Base-by-base conservation (phyloP, 2,329 filamentous ascomycete species). In the Fusarium torulosum region DNA sequence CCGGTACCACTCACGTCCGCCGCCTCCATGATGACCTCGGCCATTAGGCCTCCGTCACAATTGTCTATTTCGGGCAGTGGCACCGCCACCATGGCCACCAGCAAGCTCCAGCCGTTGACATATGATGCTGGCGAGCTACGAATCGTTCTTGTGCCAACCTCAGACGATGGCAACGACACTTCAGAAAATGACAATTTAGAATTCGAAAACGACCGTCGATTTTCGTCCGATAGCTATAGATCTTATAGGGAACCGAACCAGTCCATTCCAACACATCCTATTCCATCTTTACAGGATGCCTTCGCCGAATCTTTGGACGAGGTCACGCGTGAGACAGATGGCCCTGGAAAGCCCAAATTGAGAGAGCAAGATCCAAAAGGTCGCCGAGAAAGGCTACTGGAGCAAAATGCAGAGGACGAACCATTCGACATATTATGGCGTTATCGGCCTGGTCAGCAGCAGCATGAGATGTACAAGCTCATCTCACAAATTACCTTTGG, bases 401-500 rank as follows among this genome's bases (percentile, higher is more conserved):
- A 91, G 62, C 87, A 88, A 66, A 83, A 85, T 37, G 85, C 89
- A 59, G 89, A 90, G 61, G 91, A 92, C 59, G 86, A 89, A 15
- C 86, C 93, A 14, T 91, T 92, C 75, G 90, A 88, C 52, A 86
- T 89, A 47, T 80, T 87, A 75, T 97, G 94, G 93, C 88, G 90
- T 59, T 90, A 91, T 76, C 88, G 90, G 53, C 85, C 89, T 0
- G 89, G 88, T 42, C 92, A 96, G 76, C 87, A 88, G 73, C 91
- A 93, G 75, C 96, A 98, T 75, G 93, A 96, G 66, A 82, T 98
- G 61, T 90, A 91, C 83, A 97, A 97, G 80, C 87, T 97, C 47
- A 87, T 96, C 75, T 90, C 95, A 17, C 95, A 98, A 79, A 94
- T 98, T 71, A 91, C 93, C 2, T 98, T 98, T 77, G 95, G 96